These are phyloP conservation scores for Carex parvula DNA, from an alignment of 176 grass and related monocot genomes.

Conservation along the genomic window DNA sequence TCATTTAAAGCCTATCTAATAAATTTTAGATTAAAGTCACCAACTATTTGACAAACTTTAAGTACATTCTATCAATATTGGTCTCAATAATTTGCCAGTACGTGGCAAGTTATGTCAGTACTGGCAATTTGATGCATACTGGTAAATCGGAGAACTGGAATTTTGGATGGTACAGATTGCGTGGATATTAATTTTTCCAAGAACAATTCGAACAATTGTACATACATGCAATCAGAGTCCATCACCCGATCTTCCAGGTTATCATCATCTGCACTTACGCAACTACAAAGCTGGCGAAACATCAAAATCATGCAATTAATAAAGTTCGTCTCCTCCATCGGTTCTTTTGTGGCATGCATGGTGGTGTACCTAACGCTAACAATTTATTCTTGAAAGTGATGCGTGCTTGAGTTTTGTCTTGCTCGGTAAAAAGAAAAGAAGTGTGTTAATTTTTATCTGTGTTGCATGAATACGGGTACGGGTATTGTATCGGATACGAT, in stretches of 20 bases:
- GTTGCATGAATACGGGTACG: no score
- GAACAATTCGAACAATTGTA: background rate
- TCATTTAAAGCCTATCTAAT: no score
- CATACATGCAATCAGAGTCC: background rate
- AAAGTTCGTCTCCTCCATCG: background rate
- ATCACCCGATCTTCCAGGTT: background rate
- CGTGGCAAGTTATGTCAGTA: background rate
- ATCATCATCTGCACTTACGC: background rate
- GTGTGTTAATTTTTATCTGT: no score
- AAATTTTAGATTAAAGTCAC: no score
- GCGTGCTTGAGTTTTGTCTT: background rate
- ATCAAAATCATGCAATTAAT: conserved; percentile 5
- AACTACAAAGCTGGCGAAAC: background rate
- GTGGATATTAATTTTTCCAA: background rate
- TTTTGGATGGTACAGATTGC: background rate
- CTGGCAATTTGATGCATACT: background rate
- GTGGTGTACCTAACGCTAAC: background rate
- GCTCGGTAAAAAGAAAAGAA: background rate
- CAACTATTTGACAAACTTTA: no score
- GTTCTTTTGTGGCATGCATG: background rate
- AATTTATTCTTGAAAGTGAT: background rate
- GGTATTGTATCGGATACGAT: no score
- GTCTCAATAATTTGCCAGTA: background rate
- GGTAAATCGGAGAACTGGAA: background rate
- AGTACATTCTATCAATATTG: background rate